These are phyloP conservation scores for Nemophila menziesii DNA, from an alignment of 257 asterid genomes.

Conservation along the genomic window DNA sequence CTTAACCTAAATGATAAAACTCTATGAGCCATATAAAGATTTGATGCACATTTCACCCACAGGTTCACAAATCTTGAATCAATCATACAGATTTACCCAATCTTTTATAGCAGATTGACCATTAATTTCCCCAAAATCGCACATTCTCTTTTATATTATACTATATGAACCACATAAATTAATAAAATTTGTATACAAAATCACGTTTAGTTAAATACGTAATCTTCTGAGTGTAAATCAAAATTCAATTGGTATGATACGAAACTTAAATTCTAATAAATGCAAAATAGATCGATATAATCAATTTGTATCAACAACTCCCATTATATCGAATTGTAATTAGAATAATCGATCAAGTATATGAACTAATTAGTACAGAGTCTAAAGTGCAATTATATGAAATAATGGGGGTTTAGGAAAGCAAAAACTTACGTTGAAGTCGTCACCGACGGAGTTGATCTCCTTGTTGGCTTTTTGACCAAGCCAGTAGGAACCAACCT, in stretches of 20 bases:
- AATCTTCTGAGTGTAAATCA: no score
- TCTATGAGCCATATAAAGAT: background rate
- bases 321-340: no score
- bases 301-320: no score
- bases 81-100: background rate
- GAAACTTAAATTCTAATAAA: no score
- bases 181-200: no score
- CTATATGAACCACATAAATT: no score
- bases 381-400: background rate
- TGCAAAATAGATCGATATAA: no score
- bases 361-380: no score
- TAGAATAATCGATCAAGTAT: no score
- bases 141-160: background rate
- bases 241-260: no score
- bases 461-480: conserved; percentile 70
- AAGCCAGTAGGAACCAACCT: conserved; percentile 81
- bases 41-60: background rate
- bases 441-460: conserved; percentile 61
- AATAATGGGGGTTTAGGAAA: background rate
- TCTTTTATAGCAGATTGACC: background rate
- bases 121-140: background rate
- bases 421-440: conserved; percentile 42
- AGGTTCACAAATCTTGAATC: background rate
- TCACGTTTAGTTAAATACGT: no score
- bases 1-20: background rate